Evolutionary conservation across 106 monocot species (phyloP), one percentile per base, ranked within the genome.

Genomic region (Triglochin maritima): DNA sequence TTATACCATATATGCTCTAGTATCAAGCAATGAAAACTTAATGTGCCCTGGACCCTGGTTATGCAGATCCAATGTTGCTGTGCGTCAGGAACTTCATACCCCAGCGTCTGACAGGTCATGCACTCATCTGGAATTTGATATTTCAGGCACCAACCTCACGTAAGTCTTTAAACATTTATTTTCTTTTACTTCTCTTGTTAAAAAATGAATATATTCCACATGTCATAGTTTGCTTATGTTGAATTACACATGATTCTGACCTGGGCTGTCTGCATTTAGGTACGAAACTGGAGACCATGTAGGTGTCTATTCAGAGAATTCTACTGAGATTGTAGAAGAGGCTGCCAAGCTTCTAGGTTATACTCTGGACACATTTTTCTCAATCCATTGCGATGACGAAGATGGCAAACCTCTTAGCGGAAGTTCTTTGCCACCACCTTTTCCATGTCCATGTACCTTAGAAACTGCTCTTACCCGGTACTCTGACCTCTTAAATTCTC

Each of bases 231-330:
- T 29, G 29, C 29, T 29, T 29, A 29, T 29, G 29, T 29, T 29
- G 29, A 29, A 29, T 29, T 29, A 29, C 29, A 29, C 29, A 29
- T 29, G 29, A 29, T 29, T 29, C 29, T 29, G 29, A 29, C 29
- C 29, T 29, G 29, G 29, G 29, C 44, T 58, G 48, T 79, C 56
- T 17, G 52, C 57, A 13, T 11, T 68, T 69, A 98, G 96, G 67
- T 98, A 98, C 75, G 96, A 88, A 76, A 82, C 96, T 47, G 96
- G 96, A 60, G 96, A 98, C 58, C 96, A 98, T 79, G 91, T 91
- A 61, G 96, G 91, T 72, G 91, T 98, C 56, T 91, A 79, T 68
- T 62, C 91, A 65, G 96, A 98, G 63, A 98, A 98, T 72, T 81
- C 66, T 58, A 11, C 62, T 56, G 91, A 98, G 65, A 82, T 67